Evolutionary conservation across 495 filamentous ascomycete species (phyloP), one percentile per base, ranked within the genome.

Genomic region (Geopyxis carbonaria): DNA sequence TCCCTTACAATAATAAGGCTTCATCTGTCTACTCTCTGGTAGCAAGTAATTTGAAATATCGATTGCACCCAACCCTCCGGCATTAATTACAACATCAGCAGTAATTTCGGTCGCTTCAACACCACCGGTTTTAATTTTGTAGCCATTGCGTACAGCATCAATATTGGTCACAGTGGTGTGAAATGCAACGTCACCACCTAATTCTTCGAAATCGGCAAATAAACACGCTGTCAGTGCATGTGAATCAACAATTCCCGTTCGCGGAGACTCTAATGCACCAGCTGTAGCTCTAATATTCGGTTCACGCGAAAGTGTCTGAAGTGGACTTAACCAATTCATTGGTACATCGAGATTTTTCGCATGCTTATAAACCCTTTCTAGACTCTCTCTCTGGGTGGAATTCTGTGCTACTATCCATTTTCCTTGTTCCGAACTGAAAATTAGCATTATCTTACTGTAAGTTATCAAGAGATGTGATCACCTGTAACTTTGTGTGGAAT

Each of bases 391-490:
- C 56, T 94, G 79, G 25, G 63, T 59, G 6, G 63, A 60, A 33
- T 70, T 74, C 60, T 97, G 91, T 1, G 89, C 87, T 0, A 97
- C 76, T 47, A 97, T 76, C 84, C 91, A 93, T 66, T 97, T 97
- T 31, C 83, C 84, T 53, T 11, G 9, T 1, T 22, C 18, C 34
- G 2, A 19, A 11, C 3, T 2, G 11, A 11, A 11, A 30, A 5
- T 30, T 30, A 11, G 11, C 5, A 30, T n/a, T 30, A 11, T 5
- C 27, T 15, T 30, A 11, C 5, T 30, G 11, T 15, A 30, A 22
- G 34, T 4, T 9, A 22, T 15, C 10, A 6, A n/a, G 31, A 28
- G 31, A 14, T 10, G 22, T 14, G 22, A 11, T 31, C 39, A 45
- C 52, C 52, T 14, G 69, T 75, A 53, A 76, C 77, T 42, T 63